Evolutionary conservation across 208 protist species (phyloP), one percentile per base, ranked within the genome.

Genomic region (Angomonas desouzai): DNA sequence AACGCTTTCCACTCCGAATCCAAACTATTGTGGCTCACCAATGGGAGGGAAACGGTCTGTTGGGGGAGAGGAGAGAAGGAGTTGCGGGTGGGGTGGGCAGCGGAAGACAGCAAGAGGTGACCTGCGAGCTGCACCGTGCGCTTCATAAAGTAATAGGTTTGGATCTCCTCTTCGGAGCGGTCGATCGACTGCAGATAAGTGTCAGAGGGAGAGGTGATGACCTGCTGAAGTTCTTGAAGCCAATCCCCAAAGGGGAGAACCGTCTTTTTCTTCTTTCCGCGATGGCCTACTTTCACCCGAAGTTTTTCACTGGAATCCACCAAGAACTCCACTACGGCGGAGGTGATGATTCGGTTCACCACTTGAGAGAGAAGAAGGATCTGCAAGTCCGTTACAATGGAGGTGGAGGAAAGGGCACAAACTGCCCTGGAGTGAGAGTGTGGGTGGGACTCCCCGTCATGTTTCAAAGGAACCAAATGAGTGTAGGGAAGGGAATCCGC

Each of bases 121-220:
- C 36, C 36, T 13, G 13, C 36, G 9, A 51, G 20, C 45, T 23
- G 45, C 18, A 51, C 9, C 9, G 45, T 51, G 3, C 20, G 10
- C n/a, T 51, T 51, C 18, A 13, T 22, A 51, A 51, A 51, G 45
- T 51, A 51, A 23, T 51, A 51, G 6, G 45, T 16, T 23, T 51
- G 4, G 3, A 27, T 51, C n/a, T 51, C 45, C n/a, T 51, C 45
- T 16, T 51, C 45, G 20, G 18, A 9, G 45, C 45, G 45, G 18
- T 51, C 45, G 18, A 51, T 27, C 45, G 45, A 51, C 18, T 51
- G 18, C 9, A 51, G 45, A 6, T 22, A 51, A 27, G 3, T 23
- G 9, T 51, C 45, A 4, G 10, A 13, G 3, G 9, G 9, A 23
- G 20, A 13, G 18, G n/a, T n/a, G n/a, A n/a, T n/a, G n/a, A 23